Percentiles rank a stretch among this genome's conserved stretches.
Conservation (phyloP, 2,329 filamentous ascomycete species). For the Tolypocladium amazonense region DNA sequence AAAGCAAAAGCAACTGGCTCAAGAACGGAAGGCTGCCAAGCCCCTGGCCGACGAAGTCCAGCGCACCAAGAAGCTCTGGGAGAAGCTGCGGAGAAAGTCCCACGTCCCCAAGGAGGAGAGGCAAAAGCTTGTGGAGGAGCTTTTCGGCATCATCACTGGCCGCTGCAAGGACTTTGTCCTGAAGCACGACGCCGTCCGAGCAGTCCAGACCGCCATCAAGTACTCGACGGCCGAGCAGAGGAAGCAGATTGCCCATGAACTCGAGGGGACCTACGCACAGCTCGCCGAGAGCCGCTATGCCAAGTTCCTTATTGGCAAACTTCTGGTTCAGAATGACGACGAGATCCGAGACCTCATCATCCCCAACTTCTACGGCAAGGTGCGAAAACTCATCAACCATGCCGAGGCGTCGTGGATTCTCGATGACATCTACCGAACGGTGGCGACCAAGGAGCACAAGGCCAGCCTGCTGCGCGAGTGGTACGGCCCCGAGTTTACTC, state of each 20-base stretch:
- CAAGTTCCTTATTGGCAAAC: slow-evolving; percentile 93
- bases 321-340: slow-evolving; percentile 82
- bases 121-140: slow-evolving; percentile 74
- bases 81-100: slow-evolving; percentile 82
- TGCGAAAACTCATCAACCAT: slow-evolving; percentile 89
- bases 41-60: slow-evolving; percentile 83
- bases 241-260: slow-evolving; percentile 75
- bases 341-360: slow-evolving; percentile 84
- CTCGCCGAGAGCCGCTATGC: slow-evolving; percentile 93
- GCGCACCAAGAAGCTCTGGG: slow-evolving; percentile 94
- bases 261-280: slow-evolving; percentile 73
- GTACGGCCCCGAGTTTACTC: slow-evolving; percentile 88
- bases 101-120: slow-evolving; percentile 86
- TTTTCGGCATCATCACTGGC: slow-evolving; percentile 85
- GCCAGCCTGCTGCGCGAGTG: slow-evolving; percentile 79
- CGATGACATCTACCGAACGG: slow-evolving; percentile 88
- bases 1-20: slow-evolving; percentile 81
- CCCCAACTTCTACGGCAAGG: slow-evolving; percentile 88
- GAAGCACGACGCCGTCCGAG: slow-evolving; percentile 96
- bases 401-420: slow-evolving; percentile 95
- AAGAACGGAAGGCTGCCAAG: slow-evolving; percentile 85
- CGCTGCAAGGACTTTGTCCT: slow-evolving; percentile 92
- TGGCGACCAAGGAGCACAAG: slow-evolving; percentile 80
- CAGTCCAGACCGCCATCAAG: slow-evolving; percentile 94
- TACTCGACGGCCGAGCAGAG: slow-evolving; percentile 81